These are phyloP conservation scores for Cystoderma amianthinum DNA, from an alignment of 768 basidiomycete genomes.

Conservation along the genomic window DNA sequence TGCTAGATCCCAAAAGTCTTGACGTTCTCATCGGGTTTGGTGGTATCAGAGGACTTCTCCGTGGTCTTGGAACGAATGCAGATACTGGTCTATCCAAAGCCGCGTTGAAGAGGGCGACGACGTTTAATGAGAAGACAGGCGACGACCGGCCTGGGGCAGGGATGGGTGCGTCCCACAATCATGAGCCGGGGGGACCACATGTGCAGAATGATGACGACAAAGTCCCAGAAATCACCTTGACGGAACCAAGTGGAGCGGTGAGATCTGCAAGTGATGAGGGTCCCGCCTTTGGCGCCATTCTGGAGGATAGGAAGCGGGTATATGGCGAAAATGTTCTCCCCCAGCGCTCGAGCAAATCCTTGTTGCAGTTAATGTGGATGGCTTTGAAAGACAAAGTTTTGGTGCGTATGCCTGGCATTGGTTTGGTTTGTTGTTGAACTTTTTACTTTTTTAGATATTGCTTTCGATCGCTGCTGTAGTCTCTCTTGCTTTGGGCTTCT, in stretches of 20 bases:
- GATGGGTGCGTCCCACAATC: conserved; percentile 15
- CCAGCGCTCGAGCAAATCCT: conserved; percentile 54
- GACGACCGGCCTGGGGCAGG: conserved; percentile 15
- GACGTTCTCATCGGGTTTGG: conserved; percentile 61
- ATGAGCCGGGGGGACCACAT: conserved; percentile 15
- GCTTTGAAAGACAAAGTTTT: conserved; percentile 89
- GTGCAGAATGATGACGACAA: not conserved
- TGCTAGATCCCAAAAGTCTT: conserved; percentile 86
- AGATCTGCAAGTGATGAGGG: conserved; percentile 12
- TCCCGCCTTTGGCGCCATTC: conserved; percentile 27
- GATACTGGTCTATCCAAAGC: conserved; percentile 36
- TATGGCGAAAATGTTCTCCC: conserved; percentile 79
- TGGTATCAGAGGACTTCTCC: conserved; percentile 59
- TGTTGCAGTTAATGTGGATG: conserved; percentile 76
- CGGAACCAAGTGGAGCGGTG: conserved; percentile 27
- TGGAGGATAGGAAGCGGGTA: conserved; percentile 57
- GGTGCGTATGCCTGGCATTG: conserved; percentile 44
- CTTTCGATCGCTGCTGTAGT: conserved; percentile 89
- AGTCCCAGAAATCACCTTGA: conserved; percentile 29
- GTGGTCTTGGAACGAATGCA: conserved; percentile 65
- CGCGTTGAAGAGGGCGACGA: conserved; percentile 2
- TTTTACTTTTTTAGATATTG: conserved; percentile 63
- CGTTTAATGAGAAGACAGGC: conserved; percentile 10
- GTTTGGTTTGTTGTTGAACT: no score
- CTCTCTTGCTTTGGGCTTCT: conserved; percentile 89